Conservation (phyloP, 2,329 filamentous ascomycete species). For the Neoarthrinium moseri region DNA sequence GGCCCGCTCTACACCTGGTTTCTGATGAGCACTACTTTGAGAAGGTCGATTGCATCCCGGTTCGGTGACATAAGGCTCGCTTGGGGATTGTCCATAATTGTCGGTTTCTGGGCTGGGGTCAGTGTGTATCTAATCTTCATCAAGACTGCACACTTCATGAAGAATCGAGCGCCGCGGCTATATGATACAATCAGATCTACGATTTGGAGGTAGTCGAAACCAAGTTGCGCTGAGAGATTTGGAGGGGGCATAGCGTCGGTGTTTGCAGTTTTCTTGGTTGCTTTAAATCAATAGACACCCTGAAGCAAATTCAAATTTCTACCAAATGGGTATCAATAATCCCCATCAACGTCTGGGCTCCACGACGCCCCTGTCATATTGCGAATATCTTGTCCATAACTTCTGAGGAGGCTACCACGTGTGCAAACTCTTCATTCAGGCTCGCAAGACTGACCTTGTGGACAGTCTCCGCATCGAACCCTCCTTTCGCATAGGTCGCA, state of each 20-base stretch:
- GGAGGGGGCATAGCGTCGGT: too few species aligned
- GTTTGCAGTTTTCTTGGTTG: too few species aligned
- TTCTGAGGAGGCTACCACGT: slow-evolving; percentile 34
- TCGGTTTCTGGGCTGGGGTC: slow-evolving; percentile 48
- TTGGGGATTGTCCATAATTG: slow-evolving; percentile 44
- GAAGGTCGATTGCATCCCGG: slow-evolving; percentile 31
- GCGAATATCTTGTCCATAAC: slow-evolving; percentile 16
- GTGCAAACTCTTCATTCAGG: slow-evolving; percentile 43
- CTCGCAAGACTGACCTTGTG: slow-evolving; percentile 43
- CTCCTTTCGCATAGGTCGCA: slow-evolving; percentile 40
- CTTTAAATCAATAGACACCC: not conserved
- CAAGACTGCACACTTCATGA: slow-evolving; percentile 39
- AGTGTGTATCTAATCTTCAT: slow-evolving; percentile 49
- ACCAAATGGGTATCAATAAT: not conserved
- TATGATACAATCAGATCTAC: not conserved
- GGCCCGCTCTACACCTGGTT: slow-evolving; percentile 42
- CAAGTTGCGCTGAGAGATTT: too few species aligned
- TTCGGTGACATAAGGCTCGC: slow-evolving; percentile 43
- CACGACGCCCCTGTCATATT: too few species aligned
- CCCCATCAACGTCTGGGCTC: too few species aligned
- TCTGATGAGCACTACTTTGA: slow-evolving; percentile 37
- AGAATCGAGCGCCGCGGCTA: slow-evolving; percentile 11
- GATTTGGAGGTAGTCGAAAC: too few species aligned
- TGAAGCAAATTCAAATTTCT: not conserved
- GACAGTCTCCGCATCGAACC: slow-evolving; percentile 42